Conservation (phyloP, 2,329 filamentous ascomycete species). For the Penicillium hesseltinei region DNA sequence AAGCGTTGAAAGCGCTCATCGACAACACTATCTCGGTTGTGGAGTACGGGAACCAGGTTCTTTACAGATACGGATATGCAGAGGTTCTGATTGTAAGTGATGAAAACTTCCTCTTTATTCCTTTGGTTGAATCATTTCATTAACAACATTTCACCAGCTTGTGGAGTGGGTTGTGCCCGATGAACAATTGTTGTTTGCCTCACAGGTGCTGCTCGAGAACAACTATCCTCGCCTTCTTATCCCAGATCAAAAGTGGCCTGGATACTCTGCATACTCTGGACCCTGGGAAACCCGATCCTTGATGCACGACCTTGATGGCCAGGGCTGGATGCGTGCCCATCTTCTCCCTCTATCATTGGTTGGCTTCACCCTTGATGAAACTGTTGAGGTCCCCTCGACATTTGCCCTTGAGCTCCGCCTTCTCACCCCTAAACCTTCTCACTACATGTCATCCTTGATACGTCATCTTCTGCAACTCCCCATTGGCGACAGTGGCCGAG, state of each 20-base stretch:
- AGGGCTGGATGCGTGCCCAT: background rate
- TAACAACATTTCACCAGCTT: background rate
- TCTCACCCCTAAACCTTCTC: background rate
- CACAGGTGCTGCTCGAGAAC: background rate
- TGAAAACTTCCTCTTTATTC: no score
- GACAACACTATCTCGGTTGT: background rate
- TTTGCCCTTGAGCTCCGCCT: background rate
- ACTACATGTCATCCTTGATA: background rate
- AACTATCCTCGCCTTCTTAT: background rate
- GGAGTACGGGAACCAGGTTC: background rate
- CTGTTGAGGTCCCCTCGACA: background rate
- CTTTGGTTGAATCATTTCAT: no score
- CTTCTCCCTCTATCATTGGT: background rate
- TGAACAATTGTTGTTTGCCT: background rate
- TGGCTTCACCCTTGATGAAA: background rate
- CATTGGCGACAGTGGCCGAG: fast-evolving
- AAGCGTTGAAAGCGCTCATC: background rate
- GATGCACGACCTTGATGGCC: background rate
- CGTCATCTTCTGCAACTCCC: background rate
- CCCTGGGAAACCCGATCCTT: background rate
- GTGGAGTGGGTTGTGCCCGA: background rate
- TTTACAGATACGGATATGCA: background rate
- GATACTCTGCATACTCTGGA: background rate
- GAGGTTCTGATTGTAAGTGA: background rate
- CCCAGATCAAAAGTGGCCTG: no score